Conservation (phyloP, 176 grass and related monocot genomes). For the Avena sativa region DNA sequence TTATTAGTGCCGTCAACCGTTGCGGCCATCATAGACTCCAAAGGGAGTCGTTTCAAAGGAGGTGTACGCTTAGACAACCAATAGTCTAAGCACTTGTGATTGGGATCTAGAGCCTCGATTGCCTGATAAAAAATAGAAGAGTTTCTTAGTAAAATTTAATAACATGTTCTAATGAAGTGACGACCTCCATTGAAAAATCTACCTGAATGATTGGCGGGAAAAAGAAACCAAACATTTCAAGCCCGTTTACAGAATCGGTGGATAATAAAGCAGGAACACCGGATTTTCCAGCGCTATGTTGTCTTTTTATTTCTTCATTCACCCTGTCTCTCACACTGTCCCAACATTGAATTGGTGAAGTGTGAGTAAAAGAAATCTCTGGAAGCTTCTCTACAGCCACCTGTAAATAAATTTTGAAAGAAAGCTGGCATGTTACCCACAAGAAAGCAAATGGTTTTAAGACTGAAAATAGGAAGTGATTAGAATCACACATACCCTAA, state of each 20-base stretch:
- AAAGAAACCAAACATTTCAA: slow-evolving; percentile 92
- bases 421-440: slow-evolving; percentile 22
- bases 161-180: neutral
- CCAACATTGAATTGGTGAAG: slow-evolving; percentile 70
- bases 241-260: slow-evolving; percentile 52
- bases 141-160: slow-evolving; percentile 34
- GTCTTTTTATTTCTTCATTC: slow-evolving; percentile 66
- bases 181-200: slow-evolving; percentile 1
- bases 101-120: slow-evolving; percentile 74
- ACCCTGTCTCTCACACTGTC: slow-evolving; percentile 61
- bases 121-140: slow-evolving; percentile 45
- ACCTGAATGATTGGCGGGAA: slow-evolving; percentile 70
- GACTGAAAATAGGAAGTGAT: slow-evolving; percentile 14
- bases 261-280: slow-evolving; percentile 47
- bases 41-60: slow-evolving; percentile 37
- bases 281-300: slow-evolving; percentile 39
- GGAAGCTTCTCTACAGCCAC: slow-evolving; percentile 58
- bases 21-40: neutral
- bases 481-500: slow-evolving; percentile 59
- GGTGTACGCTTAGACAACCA: slow-evolving; percentile 60
- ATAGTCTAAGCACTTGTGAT: slow-evolving; percentile 64
- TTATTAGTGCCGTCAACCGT: slow-evolving; percentile 24
- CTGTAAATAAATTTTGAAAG: slow-evolving; percentile 42
- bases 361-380: slow-evolving; percentile 57
- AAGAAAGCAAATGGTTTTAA: slow-evolving; percentile 27